A percentile compares a stretch with the other conserved stretches of the same genome.
These are phyloP conservation scores for Ustilago bromivora DNA, from an alignment of 1,284 basidiomycete species.

Conservation along the genomic window DNA sequence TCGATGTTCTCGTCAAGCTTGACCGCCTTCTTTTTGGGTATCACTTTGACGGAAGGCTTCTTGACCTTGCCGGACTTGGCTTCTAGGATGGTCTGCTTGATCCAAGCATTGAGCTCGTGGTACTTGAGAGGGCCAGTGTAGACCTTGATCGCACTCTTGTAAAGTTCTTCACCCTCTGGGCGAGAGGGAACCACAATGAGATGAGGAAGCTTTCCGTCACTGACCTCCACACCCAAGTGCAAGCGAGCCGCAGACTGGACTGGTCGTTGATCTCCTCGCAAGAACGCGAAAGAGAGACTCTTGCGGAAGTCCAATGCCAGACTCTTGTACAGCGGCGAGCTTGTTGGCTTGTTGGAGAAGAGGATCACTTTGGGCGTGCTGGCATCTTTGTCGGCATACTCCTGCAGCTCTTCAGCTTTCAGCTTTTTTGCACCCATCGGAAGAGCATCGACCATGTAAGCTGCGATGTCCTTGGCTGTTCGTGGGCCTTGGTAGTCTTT, in stretches of 20 bases:
- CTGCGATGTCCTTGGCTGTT: conserved; percentile 79
- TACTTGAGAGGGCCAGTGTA: conserved; percentile 64
- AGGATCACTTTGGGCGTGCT: conserved; percentile 61
- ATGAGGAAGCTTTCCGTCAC: conserved; percentile 53
- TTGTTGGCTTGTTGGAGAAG: conserved; percentile 63
- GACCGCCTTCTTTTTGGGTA: conserved; percentile 37
- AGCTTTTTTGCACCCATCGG: conserved; percentile 78
- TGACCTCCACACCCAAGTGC: conserved; percentile 56
- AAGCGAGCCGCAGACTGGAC: conserved; percentile 51
- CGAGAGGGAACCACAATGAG: conserved; percentile 56
- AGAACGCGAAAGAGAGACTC: conserved; percentile 58
- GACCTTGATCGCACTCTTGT: conserved; percentile 46
- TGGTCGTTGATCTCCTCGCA: conserved; percentile 57
- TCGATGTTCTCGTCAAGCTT: conserved; percentile 36
- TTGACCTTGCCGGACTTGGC: conserved; percentile 45
- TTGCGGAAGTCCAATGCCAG: conserved; percentile 66
- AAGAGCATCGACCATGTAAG: conserved; percentile 81
- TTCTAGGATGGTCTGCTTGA: conserved; percentile 55
- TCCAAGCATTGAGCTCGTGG: conserved; percentile 59
- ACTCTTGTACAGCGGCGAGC: conserved; percentile 65
- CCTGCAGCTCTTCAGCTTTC: conserved; percentile 72
- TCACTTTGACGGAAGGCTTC: conserved; percentile 28
- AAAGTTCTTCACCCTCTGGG: conserved; percentile 24
- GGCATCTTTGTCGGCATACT: conserved; percentile 41
- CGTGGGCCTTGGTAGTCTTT: conserved; percentile 82